Evolutionary conservation across 306 rosid species (phyloP), one percentile per base, ranked within the genome.

Genomic region (Casuarina glauca): DNA sequence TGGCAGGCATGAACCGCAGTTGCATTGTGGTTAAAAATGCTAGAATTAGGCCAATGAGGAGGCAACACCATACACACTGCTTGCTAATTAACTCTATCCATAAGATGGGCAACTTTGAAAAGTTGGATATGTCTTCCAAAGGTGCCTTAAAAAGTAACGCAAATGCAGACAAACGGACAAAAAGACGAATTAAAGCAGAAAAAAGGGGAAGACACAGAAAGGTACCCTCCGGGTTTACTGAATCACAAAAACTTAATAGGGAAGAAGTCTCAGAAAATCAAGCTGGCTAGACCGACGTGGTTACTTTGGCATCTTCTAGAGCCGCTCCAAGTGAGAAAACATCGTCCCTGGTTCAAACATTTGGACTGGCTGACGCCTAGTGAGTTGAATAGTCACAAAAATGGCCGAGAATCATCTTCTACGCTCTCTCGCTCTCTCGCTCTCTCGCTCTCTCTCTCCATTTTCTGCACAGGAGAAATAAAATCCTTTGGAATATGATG

Each of bases 331-430:
- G 43, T 57, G 49, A 62, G 17, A 11, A 10, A 20, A 35, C 41
- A 32, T 67, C 68, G 68, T 42, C 17, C 38, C 16, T 53, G 7
- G n/a, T 81, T 70, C 84, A 70, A 61, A 35, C 4, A 61, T 51
- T 76, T 81, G 62, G 63, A 60, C 51, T 80, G 1, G 48, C 42
- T 5, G 58, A 26, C 2, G 41, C 44, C 42, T 4, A 8, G 36
- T 16, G 32, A 26, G 32, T 20, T n/a, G 16, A 36, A 74, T 67
- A 26, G 72, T 55, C 41, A 74, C 61, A 12, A 9, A 45, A 19
- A 73, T 55, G 15, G 5, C 8, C 8, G 10, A 32, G 26, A 10
- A 58, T 3, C 5, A 38, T 3, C 45, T 5, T 41, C 10, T 9
- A 2, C 45, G 15, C 57, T 26, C 32, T 26, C 32, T 26, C 32